Base-by-base conservation (phyloP, 2,329 filamentous ascomycete genomes). In the Coleophoma eucalyptorum region DNA sequence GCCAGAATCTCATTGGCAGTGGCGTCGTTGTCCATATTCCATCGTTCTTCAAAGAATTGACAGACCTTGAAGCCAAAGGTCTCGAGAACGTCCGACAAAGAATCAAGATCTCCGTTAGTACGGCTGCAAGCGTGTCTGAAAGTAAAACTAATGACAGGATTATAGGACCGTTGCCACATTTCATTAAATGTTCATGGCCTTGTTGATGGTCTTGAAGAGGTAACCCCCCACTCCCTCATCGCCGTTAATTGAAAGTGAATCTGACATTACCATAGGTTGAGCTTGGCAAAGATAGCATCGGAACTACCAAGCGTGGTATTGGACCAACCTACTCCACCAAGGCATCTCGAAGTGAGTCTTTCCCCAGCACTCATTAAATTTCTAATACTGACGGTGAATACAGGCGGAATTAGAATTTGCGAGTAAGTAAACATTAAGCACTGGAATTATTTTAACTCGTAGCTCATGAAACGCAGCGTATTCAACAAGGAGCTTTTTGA, bases 1-100 rank as follows among this genome's bases (percentile, higher is more conserved):
- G 81, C 66, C 76, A 82, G 61, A 92, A 91, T 71, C 73, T 92
- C 51, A 86, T 92, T 65, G 88, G 87, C 53, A 86, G 84, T 45
- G 86, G 76, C 43, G 78, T 81, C 38, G 80, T 89, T 53, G 83
- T 89, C 58, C 80, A 89, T 67, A 76, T 87, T 50, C 81, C 82
- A 12, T 52, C 75, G 49, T 86, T 87, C 72, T 86, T 87, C 75
- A 77, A 79, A 58, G 84, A 88, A 66, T 72, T 88, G 43, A 71
- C 76, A 52, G 77, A 73, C 15, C 67, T 87, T 21, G 77, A 86
- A 59, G 74, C 73, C 49, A 80, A 87, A 63, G 83, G 83, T 11
- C 70, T 87, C 15, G 57, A 56, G 53, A 69, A 79, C 55, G 80
- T 76, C 18, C 73, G 75, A 50, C 75, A 79, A 48, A 74, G 83